Percentiles rank a stretch among this genome's conserved stretches.
These are phyloP conservation scores for Radiomyces spectabilis DNA, from an alignment of 192 early-diverging fungal genomes.

Conservation along the genomic window DNA sequence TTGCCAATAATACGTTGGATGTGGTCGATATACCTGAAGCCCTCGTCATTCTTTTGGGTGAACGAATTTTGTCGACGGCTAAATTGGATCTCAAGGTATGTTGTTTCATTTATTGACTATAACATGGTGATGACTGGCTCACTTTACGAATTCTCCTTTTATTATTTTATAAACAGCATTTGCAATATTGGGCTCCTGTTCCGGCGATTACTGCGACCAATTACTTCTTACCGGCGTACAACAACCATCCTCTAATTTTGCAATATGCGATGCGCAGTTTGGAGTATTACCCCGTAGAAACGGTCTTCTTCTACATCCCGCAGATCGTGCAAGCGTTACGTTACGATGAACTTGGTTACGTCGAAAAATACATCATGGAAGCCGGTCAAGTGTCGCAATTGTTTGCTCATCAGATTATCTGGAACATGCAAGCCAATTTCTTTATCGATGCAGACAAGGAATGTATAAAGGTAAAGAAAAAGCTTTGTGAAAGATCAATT, in stretches of 20 bases:
- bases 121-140: too few species aligned
- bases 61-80: slow-evolving; percentile 30
- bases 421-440: slow-evolving; percentile 99
- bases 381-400: slow-evolving; percentile 89
- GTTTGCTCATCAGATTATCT: slow-evolving; percentile 99
- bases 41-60: slow-evolving; percentile 62
- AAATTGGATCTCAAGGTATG: slow-evolving; percentile 21
- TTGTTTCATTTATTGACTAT: not conserved
- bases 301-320: slow-evolving; percentile 98
- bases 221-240: slow-evolving; percentile 66
- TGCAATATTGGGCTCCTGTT: slow-evolving; percentile 86
- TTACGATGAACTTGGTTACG: slow-evolving; percentile 81
- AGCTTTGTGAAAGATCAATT: not conserved
- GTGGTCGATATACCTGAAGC: slow-evolving; percentile 69
- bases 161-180: slow-evolving; percentile 17
- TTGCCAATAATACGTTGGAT: slow-evolving; percentile 53
- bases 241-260: slow-evolving; percentile 79
- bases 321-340: slow-evolving; percentile 97
- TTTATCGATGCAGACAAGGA: slow-evolving; percentile 56
- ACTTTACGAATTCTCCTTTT: not conserved
- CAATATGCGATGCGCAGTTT: slow-evolving; percentile 93
- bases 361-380: slow-evolving; percentile 92
- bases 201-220: slow-evolving; percentile 84
- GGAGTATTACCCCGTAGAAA: slow-evolving; percentile 85
- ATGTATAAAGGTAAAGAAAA: slow-evolving; percentile 20